A percentile compares a stretch with the other conserved stretches of the same genome.
These are phyloP conservation scores for Zasmidium angulare DNA, from an alignment of 2,329 filamentous ascomycete species.

Conservation along the genomic window DNA sequence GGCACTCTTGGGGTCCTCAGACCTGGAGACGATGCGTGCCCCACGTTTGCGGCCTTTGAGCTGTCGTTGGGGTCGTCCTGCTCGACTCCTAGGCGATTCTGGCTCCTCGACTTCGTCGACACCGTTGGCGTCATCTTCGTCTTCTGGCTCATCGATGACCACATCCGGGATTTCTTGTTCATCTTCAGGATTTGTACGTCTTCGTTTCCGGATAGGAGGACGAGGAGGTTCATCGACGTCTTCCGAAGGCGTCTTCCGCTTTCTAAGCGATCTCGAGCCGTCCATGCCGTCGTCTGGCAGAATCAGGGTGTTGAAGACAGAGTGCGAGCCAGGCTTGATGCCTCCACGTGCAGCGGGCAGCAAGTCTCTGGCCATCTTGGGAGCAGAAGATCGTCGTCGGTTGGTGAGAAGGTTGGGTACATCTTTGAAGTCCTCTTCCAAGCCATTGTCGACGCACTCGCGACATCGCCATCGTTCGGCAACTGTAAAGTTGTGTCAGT, in stretches of 20 bases:
- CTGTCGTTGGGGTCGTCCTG: constrained; percentile 57
- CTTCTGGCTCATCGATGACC: constrained; percentile 23
- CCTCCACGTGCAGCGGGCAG: constrained; percentile 66
- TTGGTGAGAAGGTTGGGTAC: constrained; percentile 36
- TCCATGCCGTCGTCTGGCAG: constrained; percentile 72
- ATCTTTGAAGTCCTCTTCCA: constrained; percentile 46
- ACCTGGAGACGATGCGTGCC: constrained; percentile 29
- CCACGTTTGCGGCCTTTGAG: constrained; percentile 45
- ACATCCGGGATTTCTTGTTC: constrained; percentile 31
- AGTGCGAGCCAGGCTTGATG: constrained; percentile 69
- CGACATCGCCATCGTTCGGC: constrained; percentile 63
- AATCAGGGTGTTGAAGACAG: constrained; percentile 72
- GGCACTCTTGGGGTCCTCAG: constrained; percentile 44
- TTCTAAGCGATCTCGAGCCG: constrained; percentile 72
- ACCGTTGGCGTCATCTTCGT: constrained; percentile 23
- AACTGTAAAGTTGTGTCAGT: constrained; percentile 44
- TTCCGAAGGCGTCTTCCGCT: constrained; percentile 75
- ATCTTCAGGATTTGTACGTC: constrained; percentile 34
- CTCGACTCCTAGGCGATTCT: constrained; percentile 32
- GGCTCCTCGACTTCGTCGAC: constrained; percentile 24
- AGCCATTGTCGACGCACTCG: constrained; percentile 54
- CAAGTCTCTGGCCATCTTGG: constrained; percentile 66
- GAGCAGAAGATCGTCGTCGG: constrained; percentile 60
- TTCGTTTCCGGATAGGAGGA: constrained; percentile 42
- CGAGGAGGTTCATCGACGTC: constrained; percentile 47